phyloP scores from a whole-genome alignment of 495 filamentous ascomycete genomes.

The Cercophora scortea region DNA sequence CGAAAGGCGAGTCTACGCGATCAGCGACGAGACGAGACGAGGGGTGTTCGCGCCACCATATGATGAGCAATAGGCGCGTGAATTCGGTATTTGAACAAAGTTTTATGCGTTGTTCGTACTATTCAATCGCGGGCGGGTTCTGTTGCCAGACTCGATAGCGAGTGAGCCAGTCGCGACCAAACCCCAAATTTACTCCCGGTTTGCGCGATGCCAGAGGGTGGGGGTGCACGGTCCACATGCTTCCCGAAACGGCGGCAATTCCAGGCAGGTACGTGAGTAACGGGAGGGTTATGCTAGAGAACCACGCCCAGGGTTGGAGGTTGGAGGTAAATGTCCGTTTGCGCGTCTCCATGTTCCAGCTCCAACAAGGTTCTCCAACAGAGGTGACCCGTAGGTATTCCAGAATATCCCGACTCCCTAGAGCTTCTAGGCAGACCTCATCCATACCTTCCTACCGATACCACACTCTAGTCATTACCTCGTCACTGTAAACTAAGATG shows the following conservation, averaged over 20 bases:
- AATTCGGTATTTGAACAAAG: conserved; percentile 1
- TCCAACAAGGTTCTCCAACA: no score
- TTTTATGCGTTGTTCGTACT: background rate
- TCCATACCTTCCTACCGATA: no score
- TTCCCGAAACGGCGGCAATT: background rate
- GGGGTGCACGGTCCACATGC: background rate
- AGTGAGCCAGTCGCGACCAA: conserved; percentile 4
- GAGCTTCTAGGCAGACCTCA: no score
- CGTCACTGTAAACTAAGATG: no score
- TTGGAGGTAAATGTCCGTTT: no score
- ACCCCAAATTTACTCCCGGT: conserved; percentile 11
- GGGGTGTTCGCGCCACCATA: conserved; percentile 2
- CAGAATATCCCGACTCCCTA: no score
- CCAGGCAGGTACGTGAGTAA: no score
- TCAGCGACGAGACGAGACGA: background rate
- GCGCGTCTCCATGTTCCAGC: no score
- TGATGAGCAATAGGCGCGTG: conserved; percentile 11
- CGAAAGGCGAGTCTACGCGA: conserved; percentile 8
- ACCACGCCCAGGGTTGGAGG: no score
- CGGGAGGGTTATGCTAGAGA: no score
- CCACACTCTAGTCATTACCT: no score
- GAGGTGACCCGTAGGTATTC: no score
- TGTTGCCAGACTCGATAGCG: background rate
- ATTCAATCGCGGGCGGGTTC: conserved; percentile 1
- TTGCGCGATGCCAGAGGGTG: background rate